Evolutionary conservation across 352 stramenopile species (phyloP), one percentile per base, ranked within the genome.

Genomic region (Pythium rhizo-oryzae): DNA sequence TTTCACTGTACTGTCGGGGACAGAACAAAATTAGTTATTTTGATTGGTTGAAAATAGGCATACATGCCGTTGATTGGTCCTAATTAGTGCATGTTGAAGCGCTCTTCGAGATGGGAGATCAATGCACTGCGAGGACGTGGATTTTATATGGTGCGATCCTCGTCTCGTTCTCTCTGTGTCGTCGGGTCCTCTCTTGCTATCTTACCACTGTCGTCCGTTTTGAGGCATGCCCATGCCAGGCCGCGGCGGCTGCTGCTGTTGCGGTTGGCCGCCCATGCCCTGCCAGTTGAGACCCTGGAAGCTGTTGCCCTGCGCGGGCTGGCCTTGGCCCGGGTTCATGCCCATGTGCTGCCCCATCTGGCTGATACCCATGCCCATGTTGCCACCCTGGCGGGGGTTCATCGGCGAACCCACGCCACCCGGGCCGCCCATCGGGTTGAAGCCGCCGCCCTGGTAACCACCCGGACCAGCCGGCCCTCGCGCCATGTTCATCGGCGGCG

Each of bases 281-380:
- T 91, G 83, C 86, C 86, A 94, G 58, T 94, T 85, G 11, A 94
- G 75, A 33, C 85, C 85, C 51, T 91, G 82, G 82, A 94, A 94
- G 66, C 86, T 92, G 82, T 92, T 90, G 60, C 81, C 75, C 56
- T 81, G 69, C 56, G 79, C 71, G 39, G 16, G 35, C 57, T 54
- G 57, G n/a, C 80, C 74, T 8, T 74, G 75, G 41, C 76, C 72
- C 49, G 82, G 57, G 78, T 54, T 89, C 74, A 91, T 91, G 28
- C 79, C 80, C 71, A 93, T 86, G 72, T 93, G 84, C 49, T 70
- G 62, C 11, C 69, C 69, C 85, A 93, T 93, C 68, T 93, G 84
- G 43, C 84, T 93, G 70, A 93, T 93, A 69, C 89, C 89, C 77
- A 93, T 92, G 52, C 71, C 57, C 15, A 63, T 63, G 44, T 63